A percentile compares a stretch with the other conserved stretches of the same genome.
These are phyloP conservation scores for Paraphoma chrysanthemicola DNA, from an alignment of 2,329 filamentous ascomycete genomes.

Conservation along the genomic window DNA sequence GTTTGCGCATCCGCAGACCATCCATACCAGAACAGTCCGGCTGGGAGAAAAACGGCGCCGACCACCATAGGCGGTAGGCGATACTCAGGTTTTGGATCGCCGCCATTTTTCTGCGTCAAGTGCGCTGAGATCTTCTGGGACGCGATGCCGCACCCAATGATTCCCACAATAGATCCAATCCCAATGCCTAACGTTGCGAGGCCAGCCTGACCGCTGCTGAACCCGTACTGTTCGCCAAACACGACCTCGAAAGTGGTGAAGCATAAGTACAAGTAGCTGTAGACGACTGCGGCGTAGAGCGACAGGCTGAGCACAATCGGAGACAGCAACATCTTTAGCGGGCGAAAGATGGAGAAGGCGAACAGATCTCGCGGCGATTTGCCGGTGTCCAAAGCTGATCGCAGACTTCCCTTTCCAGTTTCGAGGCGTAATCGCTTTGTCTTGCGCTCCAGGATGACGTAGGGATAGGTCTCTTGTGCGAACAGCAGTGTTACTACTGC, in stretches of 20 bases:
- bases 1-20: constrained; percentile 59
- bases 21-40: constrained; percentile 55
- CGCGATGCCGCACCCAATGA: not conserved
- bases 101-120: constrained; percentile 5
- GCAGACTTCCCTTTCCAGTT: constrained; percentile 36
- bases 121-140: not conserved
- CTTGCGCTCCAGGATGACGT: constrained; percentile 44
- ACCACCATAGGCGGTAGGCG: constrained; percentile 1
- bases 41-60: constrained; percentile 1
- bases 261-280: constrained; percentile 23
- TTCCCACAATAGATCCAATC: constrained; percentile 21
- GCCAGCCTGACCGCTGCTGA: constrained; percentile 13
- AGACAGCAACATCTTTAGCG: constrained; percentile 32
- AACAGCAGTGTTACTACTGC: constrained; percentile 41
- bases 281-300: constrained; percentile 15
- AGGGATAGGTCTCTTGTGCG: constrained; percentile 19
- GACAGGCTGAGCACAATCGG: constrained; percentile 27
- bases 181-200: constrained; percentile 16
- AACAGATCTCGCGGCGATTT: constrained; percentile 14
- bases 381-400: constrained; percentile 16
- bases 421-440: constrained; percentile 31
- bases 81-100: constrained; percentile 4
- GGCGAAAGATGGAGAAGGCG: constrained; percentile 24
- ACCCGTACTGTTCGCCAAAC: constrained; percentile 18
- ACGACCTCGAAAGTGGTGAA: constrained; percentile 26